These are phyloP conservation scores for Flaveria linearis DNA, from an alignment of 129 eudicot species.

Conservation along the genomic window DNA sequence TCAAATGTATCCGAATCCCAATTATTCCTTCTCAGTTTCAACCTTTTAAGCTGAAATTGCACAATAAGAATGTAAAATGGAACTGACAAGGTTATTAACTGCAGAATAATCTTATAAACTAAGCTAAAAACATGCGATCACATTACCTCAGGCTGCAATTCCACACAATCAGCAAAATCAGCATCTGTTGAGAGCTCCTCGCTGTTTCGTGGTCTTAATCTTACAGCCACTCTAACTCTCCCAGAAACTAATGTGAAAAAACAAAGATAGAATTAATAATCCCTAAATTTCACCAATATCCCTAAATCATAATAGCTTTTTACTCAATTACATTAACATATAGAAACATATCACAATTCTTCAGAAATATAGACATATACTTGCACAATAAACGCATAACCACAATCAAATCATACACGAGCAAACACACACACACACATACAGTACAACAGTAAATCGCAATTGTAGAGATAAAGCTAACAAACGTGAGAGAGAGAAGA, in stretches of 20 bases:
- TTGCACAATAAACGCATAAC: not conserved
- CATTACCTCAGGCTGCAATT: constrained; percentile 92
- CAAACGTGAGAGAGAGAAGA: no score
- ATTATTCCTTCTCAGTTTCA: constrained; percentile 80
- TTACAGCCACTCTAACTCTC: constrained; percentile 93
- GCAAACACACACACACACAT: no score
- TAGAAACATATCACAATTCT: not conserved
- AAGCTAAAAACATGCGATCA: constrained; percentile 12
- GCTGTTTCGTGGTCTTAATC: constrained; percentile 83
- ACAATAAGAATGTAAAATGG: not conserved
- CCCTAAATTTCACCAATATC: no score
- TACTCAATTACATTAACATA: not conserved
- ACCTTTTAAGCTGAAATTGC: constrained; percentile 68
- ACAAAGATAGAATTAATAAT: no score
- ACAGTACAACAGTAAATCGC: not conserved
- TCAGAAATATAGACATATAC: not conserved
- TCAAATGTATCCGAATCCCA: constrained; percentile 98
- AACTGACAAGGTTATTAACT: constrained; percentile 7
- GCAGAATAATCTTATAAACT: not conserved
- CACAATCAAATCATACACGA: not conserved
- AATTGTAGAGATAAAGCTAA: not conserved
- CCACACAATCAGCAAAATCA: constrained; percentile 98
- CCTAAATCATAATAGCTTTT: not conserved
- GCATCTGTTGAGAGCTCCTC: constrained; percentile 91
- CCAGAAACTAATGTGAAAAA: constrained; percentile 57